Percentiles rank a stretch among this genome's conserved stretches.
Evolutionary conservation across 2,329 filamentous ascomycete genomes (phyloP).

Genomic region (Colletotrichum paranaense): DNA sequence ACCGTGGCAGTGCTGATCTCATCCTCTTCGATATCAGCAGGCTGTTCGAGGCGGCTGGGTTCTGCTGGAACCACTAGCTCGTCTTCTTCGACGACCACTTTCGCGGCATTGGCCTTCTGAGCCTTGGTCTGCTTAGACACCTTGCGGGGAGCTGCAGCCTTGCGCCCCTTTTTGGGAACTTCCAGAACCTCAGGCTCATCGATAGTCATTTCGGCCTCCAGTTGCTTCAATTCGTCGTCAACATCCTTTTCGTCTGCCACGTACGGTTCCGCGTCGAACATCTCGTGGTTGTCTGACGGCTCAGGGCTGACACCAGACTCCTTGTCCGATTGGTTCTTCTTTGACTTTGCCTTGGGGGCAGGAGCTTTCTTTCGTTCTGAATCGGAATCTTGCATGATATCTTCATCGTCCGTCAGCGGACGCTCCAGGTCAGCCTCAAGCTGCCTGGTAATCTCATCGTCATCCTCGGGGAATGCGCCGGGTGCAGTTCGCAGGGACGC

Average conservation of each 20-base stretch:
- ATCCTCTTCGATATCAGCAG: conserved; percentile 43
- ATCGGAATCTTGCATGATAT: conserved; percentile 58
- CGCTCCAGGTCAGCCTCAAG: conserved; percentile 73
- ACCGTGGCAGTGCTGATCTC: conserved; percentile 57
- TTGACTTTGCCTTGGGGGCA: conserved; percentile 43
- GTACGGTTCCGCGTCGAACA: conserved; percentile 62
- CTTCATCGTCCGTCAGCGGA: conserved; percentile 65
- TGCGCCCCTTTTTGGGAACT: conserved; percentile 66
- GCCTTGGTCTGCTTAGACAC: conserved; percentile 62
- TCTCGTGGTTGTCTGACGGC: conserved; percentile 55
- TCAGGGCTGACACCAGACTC: conserved; percentile 41
- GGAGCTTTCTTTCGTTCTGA: conserved; percentile 53
- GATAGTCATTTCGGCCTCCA: conserved; percentile 60
- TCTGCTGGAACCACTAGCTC: conserved; percentile 38
- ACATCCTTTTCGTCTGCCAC: conserved; percentile 60
- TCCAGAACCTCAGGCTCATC: conserved; percentile 50
- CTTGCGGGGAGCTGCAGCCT: conserved; percentile 60
- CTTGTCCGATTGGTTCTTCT: conserved; percentile 42
- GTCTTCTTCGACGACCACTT: conserved; percentile 33
- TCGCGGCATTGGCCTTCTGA: conserved; percentile 54
- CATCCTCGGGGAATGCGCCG: conserved; percentile 53
- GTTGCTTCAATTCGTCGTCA: conserved; percentile 61
- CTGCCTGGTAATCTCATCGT: conserved; percentile 74
- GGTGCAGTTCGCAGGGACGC: conserved; percentile 50
- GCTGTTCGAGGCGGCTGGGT: conserved; percentile 26